Evolutionary conservation across 2,329 filamentous ascomycete genomes (phyloP).

Genomic region (Pseudocercospora vitis): DNA sequence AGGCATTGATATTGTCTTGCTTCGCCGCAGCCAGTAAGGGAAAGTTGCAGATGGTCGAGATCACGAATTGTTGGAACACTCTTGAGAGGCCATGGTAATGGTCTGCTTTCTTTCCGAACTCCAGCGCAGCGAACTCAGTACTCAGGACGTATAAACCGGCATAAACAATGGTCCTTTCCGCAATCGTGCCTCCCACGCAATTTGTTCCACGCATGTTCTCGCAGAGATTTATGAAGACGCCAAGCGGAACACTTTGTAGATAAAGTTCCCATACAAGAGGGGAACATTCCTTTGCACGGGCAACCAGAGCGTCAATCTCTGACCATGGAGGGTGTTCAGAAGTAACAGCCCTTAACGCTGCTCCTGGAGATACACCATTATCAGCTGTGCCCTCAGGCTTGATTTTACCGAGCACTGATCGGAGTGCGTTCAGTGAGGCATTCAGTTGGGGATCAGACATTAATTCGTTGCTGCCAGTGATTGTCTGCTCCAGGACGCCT

Average conservation of each 20-base stretch:
- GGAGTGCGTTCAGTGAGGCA: background rate
- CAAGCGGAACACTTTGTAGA: background rate
- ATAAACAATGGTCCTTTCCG: conserved; percentile 8
- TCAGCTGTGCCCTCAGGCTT: background rate
- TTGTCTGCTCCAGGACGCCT: conserved; percentile 8
- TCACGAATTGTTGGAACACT: background rate
- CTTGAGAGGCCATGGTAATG: background rate
- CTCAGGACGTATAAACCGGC: background rate
- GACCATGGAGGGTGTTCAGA: conserved; percentile 6
- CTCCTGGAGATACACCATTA: background rate
- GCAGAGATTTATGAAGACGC: conserved; percentile 6
- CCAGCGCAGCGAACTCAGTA: conserved; percentile 4
- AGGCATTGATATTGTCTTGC: conserved; percentile 4
- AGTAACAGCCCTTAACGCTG: background rate
- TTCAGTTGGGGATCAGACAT: conserved; percentile 3
- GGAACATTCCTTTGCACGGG: conserved; percentile 2
- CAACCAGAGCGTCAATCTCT: conserved; percentile 3
- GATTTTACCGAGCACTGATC: conserved; percentile 1
- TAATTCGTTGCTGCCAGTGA: conserved; percentile 2
- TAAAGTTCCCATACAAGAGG: conserved; percentile 10
- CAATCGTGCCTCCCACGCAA: background rate
- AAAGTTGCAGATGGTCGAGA: conserved; percentile 4
- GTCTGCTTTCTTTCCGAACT: background rate
- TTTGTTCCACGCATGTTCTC: conserved; percentile 5
- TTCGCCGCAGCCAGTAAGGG: conserved; percentile 8